phyloP scores from a whole-genome alignment of 2,329 filamentous ascomycete genomes.

The Claviceps sp. region DNA sequence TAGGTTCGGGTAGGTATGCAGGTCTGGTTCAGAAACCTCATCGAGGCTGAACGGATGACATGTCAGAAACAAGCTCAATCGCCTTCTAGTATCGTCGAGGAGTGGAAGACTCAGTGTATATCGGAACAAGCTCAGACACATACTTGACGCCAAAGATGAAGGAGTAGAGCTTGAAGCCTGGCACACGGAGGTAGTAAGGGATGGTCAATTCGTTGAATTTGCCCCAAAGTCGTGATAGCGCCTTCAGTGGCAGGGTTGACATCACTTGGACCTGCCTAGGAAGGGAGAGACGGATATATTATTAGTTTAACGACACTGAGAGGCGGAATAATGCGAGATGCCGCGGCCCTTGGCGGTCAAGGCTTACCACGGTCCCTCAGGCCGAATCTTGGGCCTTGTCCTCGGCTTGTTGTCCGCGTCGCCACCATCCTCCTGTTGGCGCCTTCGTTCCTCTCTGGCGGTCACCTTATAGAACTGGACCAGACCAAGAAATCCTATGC shows the following conservation, averaged over 20 bases:
- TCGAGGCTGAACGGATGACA: slow-evolving; percentile 42
- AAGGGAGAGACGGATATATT: background rate
- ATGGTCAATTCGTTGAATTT: slow-evolving; percentile 81
- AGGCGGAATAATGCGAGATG: background rate
- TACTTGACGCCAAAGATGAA: slow-evolving; percentile 80
- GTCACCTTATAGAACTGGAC: slow-evolving; percentile 73
- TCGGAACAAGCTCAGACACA: slow-evolving; percentile 8
- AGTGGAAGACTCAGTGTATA: slow-evolving; percentile 12
- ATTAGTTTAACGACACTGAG: background rate
- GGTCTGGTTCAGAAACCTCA: slow-evolving; percentile 77
- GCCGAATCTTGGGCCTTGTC: slow-evolving; percentile 51
- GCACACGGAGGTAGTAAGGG: slow-evolving; percentile 74
- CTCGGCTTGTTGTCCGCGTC: slow-evolving; percentile 30
- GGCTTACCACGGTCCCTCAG: slow-evolving; percentile 67
- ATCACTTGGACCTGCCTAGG: slow-evolving; percentile 75
- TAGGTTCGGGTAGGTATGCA: slow-evolving; percentile 83
- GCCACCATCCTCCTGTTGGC: slow-evolving; percentile 28
- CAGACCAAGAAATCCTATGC: slow-evolving; percentile 70
- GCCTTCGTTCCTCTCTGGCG: slow-evolving; percentile 38
- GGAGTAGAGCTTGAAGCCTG: slow-evolving; percentile 84
- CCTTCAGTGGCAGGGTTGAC: slow-evolving; percentile 84
- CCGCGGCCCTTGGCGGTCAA: background rate
- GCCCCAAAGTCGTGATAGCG: slow-evolving; percentile 79
- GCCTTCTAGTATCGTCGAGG: background rate
- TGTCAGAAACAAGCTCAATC: slow-evolving; percentile 10